phyloP scores from a whole-genome alignment of 768 basidiomycete genomes.

The Pleurotus pulmonarius region DNA sequence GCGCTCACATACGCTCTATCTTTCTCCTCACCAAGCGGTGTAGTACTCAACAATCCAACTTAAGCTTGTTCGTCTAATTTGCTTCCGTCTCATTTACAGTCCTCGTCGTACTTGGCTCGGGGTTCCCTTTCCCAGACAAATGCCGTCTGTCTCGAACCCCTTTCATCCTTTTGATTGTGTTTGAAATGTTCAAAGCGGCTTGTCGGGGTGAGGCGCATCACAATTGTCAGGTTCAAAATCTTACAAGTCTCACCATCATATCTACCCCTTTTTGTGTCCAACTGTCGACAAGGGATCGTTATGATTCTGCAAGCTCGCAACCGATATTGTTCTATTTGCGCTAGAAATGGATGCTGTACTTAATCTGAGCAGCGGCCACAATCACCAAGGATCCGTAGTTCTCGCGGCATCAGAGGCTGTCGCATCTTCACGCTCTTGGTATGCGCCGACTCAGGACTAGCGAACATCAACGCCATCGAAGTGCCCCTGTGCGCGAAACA shows the following conservation, averaged over 20 bases:
- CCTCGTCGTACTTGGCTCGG: slow-evolving; percentile 3
- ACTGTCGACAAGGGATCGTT: too few species aligned
- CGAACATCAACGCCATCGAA: slow-evolving; percentile 1
- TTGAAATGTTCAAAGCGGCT: slow-evolving; percentile 1
- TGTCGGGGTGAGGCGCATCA: slow-evolving; percentile 3
- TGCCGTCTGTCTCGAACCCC: neutral
- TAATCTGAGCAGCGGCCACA: neutral
- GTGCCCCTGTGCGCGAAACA: neutral
- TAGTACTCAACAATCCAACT: neutral
- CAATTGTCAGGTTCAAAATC: neutral
- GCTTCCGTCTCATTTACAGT: slow-evolving; percentile 1
- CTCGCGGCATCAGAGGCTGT: neutral
- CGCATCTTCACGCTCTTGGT: neutral
- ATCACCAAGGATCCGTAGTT: neutral
- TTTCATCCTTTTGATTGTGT: slow-evolving; percentile 5
- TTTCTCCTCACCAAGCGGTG: neutral
- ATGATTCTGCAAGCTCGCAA: too few species aligned
- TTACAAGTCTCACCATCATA: too few species aligned
- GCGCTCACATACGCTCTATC: neutral
- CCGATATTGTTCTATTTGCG: too few species aligned
- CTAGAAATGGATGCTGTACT: too few species aligned
- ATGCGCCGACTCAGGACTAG: neutral
- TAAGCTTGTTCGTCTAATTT: neutral
- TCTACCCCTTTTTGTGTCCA: too few species aligned
- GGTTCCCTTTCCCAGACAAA: slow-evolving; percentile 8